Conservation (phyloP, 768 basidiomycete species). For the Lentinula sp. region DNA sequence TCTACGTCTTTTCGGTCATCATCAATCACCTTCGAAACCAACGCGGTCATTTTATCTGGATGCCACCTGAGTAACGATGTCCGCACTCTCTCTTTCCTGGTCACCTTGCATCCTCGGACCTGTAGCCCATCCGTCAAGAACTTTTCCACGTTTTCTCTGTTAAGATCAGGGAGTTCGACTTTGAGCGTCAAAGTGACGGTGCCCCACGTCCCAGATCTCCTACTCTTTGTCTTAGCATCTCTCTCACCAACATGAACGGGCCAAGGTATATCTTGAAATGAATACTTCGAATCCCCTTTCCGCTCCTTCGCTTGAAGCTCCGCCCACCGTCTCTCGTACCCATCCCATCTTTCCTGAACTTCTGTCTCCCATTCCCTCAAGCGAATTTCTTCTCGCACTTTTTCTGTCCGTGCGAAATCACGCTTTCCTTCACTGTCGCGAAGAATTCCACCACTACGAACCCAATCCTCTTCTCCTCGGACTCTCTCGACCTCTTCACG, state of each 20-base stretch:
- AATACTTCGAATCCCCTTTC: neutral
- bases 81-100: conserved; percentile 49
- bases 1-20: conserved; percentile 39
- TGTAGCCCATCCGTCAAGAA: conserved; percentile 45
- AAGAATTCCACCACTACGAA: conserved; percentile 50
- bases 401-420: conserved; percentile 44
- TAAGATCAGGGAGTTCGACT: conserved; percentile 26
- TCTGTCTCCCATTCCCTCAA: conserved; percentile 35
- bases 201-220: neutral
- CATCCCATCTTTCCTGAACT: conserved; percentile 39
- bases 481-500: neutral
- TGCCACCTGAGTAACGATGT: conserved; percentile 62
- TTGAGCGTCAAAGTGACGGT: neutral
- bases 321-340: conserved; percentile 49
- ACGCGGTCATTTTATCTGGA: conserved; percentile 51
- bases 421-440: conserved; percentile 43
- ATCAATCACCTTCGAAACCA: conserved; percentile 36
- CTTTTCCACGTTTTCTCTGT: conserved; percentile 30
- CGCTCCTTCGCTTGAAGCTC: conserved; percentile 23
- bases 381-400: conserved; percentile 40
- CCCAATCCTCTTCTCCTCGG: conserved; percentile 51
- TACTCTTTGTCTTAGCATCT: neutral
- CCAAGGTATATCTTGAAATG: conserved; percentile 60
- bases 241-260: conserved; percentile 27
- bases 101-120: conserved; percentile 33